These are phyloP conservation scores for Saccharomyces hybrid DNA, from an alignment of 1,139 yeast species.

Conservation along the genomic window DNA sequence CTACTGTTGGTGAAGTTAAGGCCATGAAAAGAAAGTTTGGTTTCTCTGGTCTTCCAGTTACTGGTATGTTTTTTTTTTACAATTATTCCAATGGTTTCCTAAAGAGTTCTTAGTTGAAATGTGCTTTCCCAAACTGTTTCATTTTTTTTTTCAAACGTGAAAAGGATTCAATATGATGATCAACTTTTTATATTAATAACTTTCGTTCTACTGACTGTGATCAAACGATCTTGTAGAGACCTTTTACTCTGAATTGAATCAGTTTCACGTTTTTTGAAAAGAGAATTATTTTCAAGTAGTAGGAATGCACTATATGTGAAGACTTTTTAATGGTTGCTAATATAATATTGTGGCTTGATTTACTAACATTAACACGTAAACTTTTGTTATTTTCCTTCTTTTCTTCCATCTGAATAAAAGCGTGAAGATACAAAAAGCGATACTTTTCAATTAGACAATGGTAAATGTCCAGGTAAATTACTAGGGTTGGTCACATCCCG, in stretches of 20 bases:
- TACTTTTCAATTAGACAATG: constrained; percentile 48
- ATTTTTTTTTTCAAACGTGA: constrained; percentile 5
- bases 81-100: background rate
- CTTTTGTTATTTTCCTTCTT: background rate
- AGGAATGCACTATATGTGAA: background rate
- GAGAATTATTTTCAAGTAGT: background rate
- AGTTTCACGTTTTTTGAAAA: background rate
- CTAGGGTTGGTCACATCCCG: constrained; percentile 95
- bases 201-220: constrained; percentile 99
- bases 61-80: constrained; percentile 65
- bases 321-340: background rate
- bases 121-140: background rate
- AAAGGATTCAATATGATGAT: constrained; percentile 48
- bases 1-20: constrained; percentile 78
- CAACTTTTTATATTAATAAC: constrained; percentile 52
- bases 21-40: constrained; percentile 66
- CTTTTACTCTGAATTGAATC: constrained; percentile 36
- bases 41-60: constrained; percentile 96
- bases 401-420: background rate
- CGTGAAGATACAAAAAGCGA: too few species aligned
- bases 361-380: background rate
- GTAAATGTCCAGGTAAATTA: constrained; percentile 81
- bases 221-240: constrained; percentile 97
- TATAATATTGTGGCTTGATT: background rate
- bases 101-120: background rate